These are phyloP conservation scores for Entomortierella beljakovae DNA, from an alignment of 192 early-diverging fungal genomes.

Conservation along the genomic window DNA sequence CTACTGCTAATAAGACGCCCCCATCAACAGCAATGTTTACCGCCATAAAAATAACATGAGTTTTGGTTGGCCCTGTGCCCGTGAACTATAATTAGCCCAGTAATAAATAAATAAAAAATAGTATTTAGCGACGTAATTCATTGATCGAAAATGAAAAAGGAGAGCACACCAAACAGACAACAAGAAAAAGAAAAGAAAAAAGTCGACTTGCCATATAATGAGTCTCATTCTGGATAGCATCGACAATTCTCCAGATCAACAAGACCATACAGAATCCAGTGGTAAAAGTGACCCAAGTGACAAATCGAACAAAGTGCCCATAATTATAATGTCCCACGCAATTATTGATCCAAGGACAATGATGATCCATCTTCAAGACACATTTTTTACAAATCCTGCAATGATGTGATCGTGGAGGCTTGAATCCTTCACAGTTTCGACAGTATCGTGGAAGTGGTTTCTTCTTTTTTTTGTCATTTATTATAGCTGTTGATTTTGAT, in stretches of 20 bases:
- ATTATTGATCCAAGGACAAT: conserved; percentile 93
- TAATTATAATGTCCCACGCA: conserved; percentile 84
- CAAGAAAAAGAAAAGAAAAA: not conserved
- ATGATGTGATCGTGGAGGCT: conserved; percentile 85
- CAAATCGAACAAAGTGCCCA: conserved; percentile 83
- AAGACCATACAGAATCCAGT: conserved; percentile 57
- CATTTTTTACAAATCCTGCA: conserved; percentile 81
- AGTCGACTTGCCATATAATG: conserved; percentile 1
- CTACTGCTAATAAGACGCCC: conserved; percentile 78
- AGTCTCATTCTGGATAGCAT: conserved; percentile 48
- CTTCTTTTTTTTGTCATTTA: conserved; percentile 75
- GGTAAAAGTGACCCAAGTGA: conserved; percentile 71
- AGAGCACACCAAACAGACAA: not conserved
- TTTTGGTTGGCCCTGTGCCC: conserved; percentile 62
- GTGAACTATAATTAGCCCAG: conserved; percentile 17
- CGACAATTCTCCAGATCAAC: conserved; percentile 26
- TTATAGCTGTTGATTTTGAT: conserved; percentile 6
- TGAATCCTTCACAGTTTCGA: conserved; percentile 67
- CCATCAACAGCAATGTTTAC: conserved; percentile 79
- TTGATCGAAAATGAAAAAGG: no score
- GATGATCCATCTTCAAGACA: conserved; percentile 89
- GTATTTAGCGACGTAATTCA: not conserved
- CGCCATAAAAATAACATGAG: conserved; percentile 80
- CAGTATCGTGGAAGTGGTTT: conserved; percentile 78
- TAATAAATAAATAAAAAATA: conserved; percentile 1